Evolutionary conservation across 2,329 filamentous ascomycete genomes (phyloP), one percentile per base, ranked within the genome.

Genomic region (Stagonosporopsis vannaccii): DNA sequence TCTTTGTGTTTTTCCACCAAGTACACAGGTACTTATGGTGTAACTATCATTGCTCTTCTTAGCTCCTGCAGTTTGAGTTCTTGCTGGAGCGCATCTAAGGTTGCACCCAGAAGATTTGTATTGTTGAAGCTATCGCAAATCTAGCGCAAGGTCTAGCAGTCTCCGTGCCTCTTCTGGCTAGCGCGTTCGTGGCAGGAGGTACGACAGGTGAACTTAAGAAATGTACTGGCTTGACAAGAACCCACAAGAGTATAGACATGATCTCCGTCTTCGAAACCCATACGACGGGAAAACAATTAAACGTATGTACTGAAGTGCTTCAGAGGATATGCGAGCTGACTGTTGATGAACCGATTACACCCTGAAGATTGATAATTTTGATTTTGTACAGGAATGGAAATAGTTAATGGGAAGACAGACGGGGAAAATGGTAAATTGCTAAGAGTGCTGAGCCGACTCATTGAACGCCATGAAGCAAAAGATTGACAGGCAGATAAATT

Each of bases 1-100:
- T 25, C 13, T 4, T 7, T 8, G 1, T 9, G 36, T 43, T 51
- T 43, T 56, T 56, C 53, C 53, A 56, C 53, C 53, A 56, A 56
- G 42, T 28, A 35, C 20, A 26, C 28, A 30, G 15, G n/a, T 28
- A 11, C 6, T 13, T 13, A 12, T 33, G 3, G 25, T 39, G 33
- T 44, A 22, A 53, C 51, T 9, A 17, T 30, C 26, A 3, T 26
- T 4, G 47, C n/a, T 35, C 19, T 32, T 6, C 36, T 25, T 41
- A 19, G 11, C n/a, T 35, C 17, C 22, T 51, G 23, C 20, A 23
- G n/a, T 12, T n/a, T 23, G 30, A 20, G 28, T 15, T 19, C 8
- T 30, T 7, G 1, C 4, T n/a, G 2, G n/a, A n/a, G 3, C 22
- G 8, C 22, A 12, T 20, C 8, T 22, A n/a, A 17, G 28, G 19